phyloP scores from a whole-genome alignment of 2,329 filamentous ascomycete genomes.

The Daldinia sp. region DNA sequence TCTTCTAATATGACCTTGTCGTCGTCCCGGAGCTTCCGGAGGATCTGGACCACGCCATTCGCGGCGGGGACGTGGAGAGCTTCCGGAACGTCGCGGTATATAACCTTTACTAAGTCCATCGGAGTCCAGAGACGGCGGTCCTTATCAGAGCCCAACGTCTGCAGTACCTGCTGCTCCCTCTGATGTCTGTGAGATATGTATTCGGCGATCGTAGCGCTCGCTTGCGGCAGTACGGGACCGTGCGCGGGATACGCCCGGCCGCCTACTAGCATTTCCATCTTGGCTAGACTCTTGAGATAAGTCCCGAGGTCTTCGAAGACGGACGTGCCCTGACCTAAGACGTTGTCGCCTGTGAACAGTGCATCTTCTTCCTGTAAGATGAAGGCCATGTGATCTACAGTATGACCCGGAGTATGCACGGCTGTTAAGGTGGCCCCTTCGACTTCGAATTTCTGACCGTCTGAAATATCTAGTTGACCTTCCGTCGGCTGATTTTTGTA shows the following conservation, averaged over 20 bases:
- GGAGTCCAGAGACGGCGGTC: conserved; percentile 68
- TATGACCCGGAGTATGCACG: conserved; percentile 73
- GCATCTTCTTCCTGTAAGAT: conserved; percentile 81
- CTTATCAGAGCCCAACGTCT: conserved; percentile 65
- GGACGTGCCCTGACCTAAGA: conserved; percentile 74
- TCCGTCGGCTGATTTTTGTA: conserved; percentile 73
- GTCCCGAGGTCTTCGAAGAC: conserved; percentile 40
- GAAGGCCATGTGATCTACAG: conserved; percentile 84
- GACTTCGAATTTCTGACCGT: conserved; percentile 65
- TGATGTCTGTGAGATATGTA: conserved; percentile 86
- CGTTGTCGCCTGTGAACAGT: conserved; percentile 90
- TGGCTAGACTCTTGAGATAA: conserved; percentile 60
- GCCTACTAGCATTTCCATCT: conserved; percentile 74
- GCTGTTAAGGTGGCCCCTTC: conserved; percentile 56
- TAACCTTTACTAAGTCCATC: conserved; percentile 87
- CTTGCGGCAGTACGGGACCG: conserved; percentile 81
- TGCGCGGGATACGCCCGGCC: conserved; percentile 89
- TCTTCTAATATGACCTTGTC: conserved; percentile 67
- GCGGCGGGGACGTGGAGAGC: conserved; percentile 81
- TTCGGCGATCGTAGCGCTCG: conserved; percentile 77
- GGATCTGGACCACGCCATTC: conserved; percentile 79
- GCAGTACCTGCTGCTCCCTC: conserved; percentile 82
- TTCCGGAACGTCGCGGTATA: conserved; percentile 84
- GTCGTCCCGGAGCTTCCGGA: conserved; percentile 82
- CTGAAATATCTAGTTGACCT: conserved; percentile 66